phyloP scores from a whole-genome alignment of 1,139 yeast species.

The Lodderomyces beijingensis region DNA sequence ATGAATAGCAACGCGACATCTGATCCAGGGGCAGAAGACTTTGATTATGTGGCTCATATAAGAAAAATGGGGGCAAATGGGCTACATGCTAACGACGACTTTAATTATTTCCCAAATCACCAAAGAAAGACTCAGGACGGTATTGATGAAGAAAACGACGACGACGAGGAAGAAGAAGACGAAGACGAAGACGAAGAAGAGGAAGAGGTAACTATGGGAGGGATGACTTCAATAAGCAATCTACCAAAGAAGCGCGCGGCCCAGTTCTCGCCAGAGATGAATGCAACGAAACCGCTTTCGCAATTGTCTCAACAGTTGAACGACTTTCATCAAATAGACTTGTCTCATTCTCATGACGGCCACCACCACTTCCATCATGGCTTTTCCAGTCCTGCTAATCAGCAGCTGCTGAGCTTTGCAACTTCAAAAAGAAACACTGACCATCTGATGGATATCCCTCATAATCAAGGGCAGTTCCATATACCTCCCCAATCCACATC shows the following conservation, averaged over 20 bases:
- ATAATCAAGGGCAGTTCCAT: background rate
- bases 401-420: constrained; percentile 1
- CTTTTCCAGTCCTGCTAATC: background rate
- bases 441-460: constrained; percentile 1
- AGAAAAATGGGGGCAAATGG: constrained; percentile 45
- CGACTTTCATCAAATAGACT: constrained; percentile 6
- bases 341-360: constrained; percentile 6
- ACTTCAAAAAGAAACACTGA: constrained; percentile 1
- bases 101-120: background rate
- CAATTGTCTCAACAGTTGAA: constrained; percentile 12
- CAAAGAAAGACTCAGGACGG: background rate
- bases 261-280: constrained; percentile 26
- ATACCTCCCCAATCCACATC: constrained; percentile 6
- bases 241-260: constrained; percentile 29
- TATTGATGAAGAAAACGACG: background rate
- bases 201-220: constrained; percentile 3
- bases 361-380: constrained; percentile 3
- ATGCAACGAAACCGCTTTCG: constrained; percentile 5
- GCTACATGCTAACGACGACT: background rate
- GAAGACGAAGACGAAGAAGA: constrained; percentile 1
- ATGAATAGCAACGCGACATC: background rate
- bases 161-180: background rate
- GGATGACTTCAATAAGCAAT: constrained; percentile 11
- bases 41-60: constrained; percentile 67
- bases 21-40: constrained; percentile 32